Base-by-base conservation (phyloP, 768 basidiomycete genomes). In the Leccinum disarticulatum region DNA sequence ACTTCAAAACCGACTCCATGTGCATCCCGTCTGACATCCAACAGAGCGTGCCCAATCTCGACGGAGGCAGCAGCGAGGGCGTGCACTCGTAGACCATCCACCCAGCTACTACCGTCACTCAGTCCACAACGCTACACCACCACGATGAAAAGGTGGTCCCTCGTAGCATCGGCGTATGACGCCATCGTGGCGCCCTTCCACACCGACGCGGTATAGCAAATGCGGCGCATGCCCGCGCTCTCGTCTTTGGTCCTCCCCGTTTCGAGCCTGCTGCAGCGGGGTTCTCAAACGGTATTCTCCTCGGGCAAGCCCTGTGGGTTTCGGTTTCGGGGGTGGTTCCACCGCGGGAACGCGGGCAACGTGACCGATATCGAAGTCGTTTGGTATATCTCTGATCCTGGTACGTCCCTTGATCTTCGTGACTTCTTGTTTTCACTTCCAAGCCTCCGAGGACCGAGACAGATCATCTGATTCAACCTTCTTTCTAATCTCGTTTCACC, bases 251-350 rank as follows among this genome's bases (percentile, higher is more conserved):
- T 82, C 27, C 79, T 81, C 36, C 77, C 76, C 15, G 33, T 83
- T 15, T 76, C 82, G 7, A 71, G 61, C 4, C 62, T 77, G 38
- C 71, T 86, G 30, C 77, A 80, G n/a, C 60, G 60, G 27, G 15
- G 62, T 87, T 22, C 60, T 74, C 3, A 78, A 81, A 6, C 80
- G 80, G 14, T 80, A 84, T 61, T 84, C 87, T 22, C 0, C 61
- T 82, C 8, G 83, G 77, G 1, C 84, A 87, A 62, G 65, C 76
- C 22, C 58, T 80, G 30, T 93, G 33, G 78, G 22, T 22, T 22
- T 22, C 22, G 22, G 22, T 22, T 22, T 22, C 1, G 22, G 22
- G 22, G 22, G 22, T 22, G 22, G 22, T 22, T 92, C 27, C 66
- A 59, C 17, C 61, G 77, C 2, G 73, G 73, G 17, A 80, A 84